These are phyloP conservation scores for Isoetes engelmannii DNA, from an alignment of 83 land plant genomes.

Conservation along the genomic window DNA sequence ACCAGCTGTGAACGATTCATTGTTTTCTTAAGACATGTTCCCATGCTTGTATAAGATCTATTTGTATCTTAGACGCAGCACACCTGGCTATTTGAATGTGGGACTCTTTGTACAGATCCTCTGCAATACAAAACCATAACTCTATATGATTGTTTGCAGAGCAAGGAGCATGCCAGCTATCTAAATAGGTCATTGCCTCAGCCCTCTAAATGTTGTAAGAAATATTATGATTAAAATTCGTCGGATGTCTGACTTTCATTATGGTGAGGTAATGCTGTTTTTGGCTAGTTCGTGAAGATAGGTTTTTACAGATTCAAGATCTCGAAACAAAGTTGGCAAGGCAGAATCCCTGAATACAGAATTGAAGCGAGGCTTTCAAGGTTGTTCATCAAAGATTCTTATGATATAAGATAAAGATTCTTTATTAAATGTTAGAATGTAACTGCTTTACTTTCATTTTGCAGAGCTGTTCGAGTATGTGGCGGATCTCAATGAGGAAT, in stretches of 20 bases:
- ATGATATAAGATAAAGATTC: neutral
- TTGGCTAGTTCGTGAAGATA: neutral
- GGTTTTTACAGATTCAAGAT: constrained; percentile 64
- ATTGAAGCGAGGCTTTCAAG: constrained; percentile 61
- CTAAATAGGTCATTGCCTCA: too few species aligned
- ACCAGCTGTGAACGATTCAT: constrained; percentile 45
- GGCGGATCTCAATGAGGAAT: constrained; percentile 32
- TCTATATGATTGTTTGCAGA: too few species aligned
- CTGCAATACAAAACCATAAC: too few species aligned
- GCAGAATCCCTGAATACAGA: constrained; percentile 76
- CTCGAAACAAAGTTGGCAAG: constrained; percentile 64
- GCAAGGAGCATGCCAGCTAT: too few species aligned
- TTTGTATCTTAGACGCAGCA: constrained; percentile 17
- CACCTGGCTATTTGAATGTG: constrained; percentile 31
- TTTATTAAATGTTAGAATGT: neutral
- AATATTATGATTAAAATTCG: too few species aligned
- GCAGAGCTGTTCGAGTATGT: constrained; percentile 35
- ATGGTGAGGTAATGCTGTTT: too few species aligned
- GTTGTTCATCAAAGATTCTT: constrained; percentile 34
- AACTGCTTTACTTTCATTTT: neutral
- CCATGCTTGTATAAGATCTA: constrained; percentile 10
- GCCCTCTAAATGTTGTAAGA: too few species aligned
- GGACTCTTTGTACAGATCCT: too few species aligned
- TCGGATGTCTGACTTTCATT: too few species aligned
- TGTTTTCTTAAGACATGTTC: constrained; percentile 53